phyloP scores from a whole-genome alignment of 2,329 filamentous ascomycete species.

The Colletotrichum orbiculare region DNA sequence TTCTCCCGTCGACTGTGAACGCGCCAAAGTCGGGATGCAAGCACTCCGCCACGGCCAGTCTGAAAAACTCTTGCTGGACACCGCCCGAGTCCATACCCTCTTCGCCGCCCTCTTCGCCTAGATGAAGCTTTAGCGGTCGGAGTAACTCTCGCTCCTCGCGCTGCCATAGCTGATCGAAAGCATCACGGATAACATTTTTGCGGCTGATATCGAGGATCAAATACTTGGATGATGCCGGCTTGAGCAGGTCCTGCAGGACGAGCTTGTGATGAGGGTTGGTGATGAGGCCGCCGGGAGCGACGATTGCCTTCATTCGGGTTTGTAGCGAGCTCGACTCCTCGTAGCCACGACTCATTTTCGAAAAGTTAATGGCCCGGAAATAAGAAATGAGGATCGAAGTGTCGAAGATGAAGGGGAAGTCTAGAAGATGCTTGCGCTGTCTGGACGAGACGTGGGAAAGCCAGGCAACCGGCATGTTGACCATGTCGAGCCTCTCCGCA shows the following conservation, averaged over 20 bases:
- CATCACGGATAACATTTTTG: constrained; percentile 75
- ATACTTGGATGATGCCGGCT: constrained; percentile 75
- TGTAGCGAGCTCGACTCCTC: constrained; percentile 73
- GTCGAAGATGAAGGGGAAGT: constrained; percentile 84
- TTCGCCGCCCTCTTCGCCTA: constrained; percentile 85
- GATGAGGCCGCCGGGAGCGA: constrained; percentile 65
- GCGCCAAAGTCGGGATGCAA: constrained; percentile 82
- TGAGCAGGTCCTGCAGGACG: constrained; percentile 71
- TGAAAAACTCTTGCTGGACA: constrained; percentile 97
- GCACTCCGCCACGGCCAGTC: constrained; percentile 82
- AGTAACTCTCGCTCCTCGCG: constrained; percentile 84
- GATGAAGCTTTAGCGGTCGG: constrained; percentile 86
- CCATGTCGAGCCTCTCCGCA: constrained; percentile 78
- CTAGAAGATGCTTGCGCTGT: constrained; percentile 78
- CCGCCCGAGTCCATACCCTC: constrained; percentile 94
- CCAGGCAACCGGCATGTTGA: constrained; percentile 81
- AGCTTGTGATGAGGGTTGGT: constrained; percentile 68
- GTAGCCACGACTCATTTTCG: constrained; percentile 83
- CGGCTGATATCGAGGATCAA: constrained; percentile 77
- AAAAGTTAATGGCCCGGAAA: constrained; percentile 89
- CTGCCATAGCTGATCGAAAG: constrained; percentile 90
- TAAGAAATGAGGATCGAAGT: constrained; percentile 79
- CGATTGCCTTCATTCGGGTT: constrained; percentile 66
- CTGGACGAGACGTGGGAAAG: constrained; percentile 69
- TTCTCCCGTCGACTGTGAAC: constrained; percentile 82